Base-by-base conservation (phyloP, 75 land plant species). In the Selaginella moellendorffii region DNA sequence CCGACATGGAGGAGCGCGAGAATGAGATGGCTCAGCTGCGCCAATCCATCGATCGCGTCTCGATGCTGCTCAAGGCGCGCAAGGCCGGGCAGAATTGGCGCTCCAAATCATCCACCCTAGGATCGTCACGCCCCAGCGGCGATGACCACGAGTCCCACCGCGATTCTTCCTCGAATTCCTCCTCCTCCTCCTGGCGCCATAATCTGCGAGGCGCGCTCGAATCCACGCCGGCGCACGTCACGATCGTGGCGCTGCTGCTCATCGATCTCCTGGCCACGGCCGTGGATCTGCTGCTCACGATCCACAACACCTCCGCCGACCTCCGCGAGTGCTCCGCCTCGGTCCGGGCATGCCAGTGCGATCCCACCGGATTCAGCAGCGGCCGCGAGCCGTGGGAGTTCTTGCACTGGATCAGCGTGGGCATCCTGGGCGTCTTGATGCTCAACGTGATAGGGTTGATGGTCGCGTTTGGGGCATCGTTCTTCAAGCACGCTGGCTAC, bases 261-360 rank as follows among this genome's bases (percentile, higher is more conserved):
- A 5, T 78, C 2, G 83, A 83, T 70, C 76, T 83, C 28, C 29
- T 70, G 22, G 54, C 83, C 61, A 81, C 85, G 2, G 72, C 72
- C 12, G 54, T 75, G 20, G 83, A 83, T 54, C 69, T 83, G 14
- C 66, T 79, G 18, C 69, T 74, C 64, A 75, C 83, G 0, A 63
- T 83, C n/a, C 76, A 72, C 14, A 53, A 70, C 54, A 66, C 71
- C 9, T 59, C 71, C 24, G 67, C 28, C 2, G 65, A 73, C 31
- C 67, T 71, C 52, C 28, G 53, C 25, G 53, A 31, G 23, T 78
- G 80, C 30, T 54, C 65, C 24, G 53, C 53, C 1, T 9, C 36
- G 31, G 56, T 78, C 27, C 65, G 75, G 23, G 22, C 64, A 1
- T 78, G 80, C 31, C 62, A 19, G 2, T 69, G 70, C 61, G 53